Conservation (phyloP, 2,329 filamentous ascomycete species). For the Chaetomiaceae sp. region DNA sequence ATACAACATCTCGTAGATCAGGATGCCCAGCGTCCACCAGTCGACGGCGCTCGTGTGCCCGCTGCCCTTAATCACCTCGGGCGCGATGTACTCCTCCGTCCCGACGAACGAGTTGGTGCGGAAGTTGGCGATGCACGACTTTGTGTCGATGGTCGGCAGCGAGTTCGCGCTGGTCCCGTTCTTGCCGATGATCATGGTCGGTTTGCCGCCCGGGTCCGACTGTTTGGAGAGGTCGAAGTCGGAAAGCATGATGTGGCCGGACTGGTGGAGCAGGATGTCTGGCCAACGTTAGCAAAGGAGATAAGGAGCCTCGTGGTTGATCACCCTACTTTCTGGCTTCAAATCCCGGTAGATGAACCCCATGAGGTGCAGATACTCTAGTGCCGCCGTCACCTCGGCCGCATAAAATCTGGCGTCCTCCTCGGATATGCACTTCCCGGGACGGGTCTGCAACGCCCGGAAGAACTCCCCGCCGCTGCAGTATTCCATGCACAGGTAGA, state of each 20-base stretch:
- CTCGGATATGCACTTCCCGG: constrained; percentile 94
- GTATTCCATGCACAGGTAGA: constrained; percentile 99
- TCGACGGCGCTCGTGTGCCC: constrained; percentile 97
- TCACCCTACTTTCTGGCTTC: constrained; percentile 85
- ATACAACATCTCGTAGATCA: constrained; percentile 98
- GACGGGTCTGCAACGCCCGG: constrained; percentile 87
- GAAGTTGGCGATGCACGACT: constrained; percentile 97
- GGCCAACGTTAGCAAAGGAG: constrained; percentile 27
- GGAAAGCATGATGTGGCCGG: constrained; percentile 99
- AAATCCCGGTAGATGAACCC: constrained; percentile 98
- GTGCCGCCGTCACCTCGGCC: constrained; percentile 89
- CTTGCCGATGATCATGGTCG: constrained; percentile 93
- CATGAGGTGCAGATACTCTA: constrained; percentile 98
- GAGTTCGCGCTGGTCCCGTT: constrained; percentile 81
- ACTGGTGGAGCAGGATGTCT: constrained; percentile 97
- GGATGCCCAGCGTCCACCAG: constrained; percentile 97
- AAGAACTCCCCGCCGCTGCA: constrained; percentile 99
- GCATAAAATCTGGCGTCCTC: constrained; percentile 97
- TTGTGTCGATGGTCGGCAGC: constrained; percentile 94
- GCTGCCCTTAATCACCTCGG: constrained; percentile 97
- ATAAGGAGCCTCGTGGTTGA: not conserved
- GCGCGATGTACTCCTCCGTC: constrained; percentile 97
- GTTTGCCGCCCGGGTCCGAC: constrained; percentile 89
- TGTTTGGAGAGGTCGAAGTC: constrained; percentile 99
- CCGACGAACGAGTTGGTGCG: constrained; percentile 97